phyloP scores from a whole-genome alignment of 192 early-diverging fungal genomes.

The Phlyctochytrium planicorne region DNA sequence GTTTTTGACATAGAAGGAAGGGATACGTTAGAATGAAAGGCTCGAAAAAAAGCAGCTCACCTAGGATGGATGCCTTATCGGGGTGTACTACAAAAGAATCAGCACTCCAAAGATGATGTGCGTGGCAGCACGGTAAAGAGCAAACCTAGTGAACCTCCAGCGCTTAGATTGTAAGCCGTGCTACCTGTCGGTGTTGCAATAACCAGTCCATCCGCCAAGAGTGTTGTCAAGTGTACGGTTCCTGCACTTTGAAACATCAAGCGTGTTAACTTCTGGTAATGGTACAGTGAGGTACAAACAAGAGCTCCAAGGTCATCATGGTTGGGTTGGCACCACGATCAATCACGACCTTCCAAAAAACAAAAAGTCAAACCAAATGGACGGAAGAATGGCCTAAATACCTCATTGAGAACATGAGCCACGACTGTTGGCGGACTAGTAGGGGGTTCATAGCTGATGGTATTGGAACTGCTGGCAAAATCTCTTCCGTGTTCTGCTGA shows the following conservation, averaged over 20 bases:
- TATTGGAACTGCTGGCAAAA: no score
- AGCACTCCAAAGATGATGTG: no score
- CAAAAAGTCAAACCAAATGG: slow-evolving; percentile 20
- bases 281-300: slow-evolving; percentile 87
- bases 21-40: no score
- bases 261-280: slow-evolving; percentile 75
- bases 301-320: slow-evolving; percentile 60
- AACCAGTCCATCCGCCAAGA: slow-evolving; percentile 94
- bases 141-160: slow-evolving; percentile 69
- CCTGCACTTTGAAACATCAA: slow-evolving; percentile 69
- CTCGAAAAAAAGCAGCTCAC: not conserved
- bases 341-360: slow-evolving; percentile 87
- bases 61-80: slow-evolving; percentile 44
- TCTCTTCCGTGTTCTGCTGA: slow-evolving; percentile 84
- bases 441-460: not conserved
- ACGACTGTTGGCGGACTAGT: slow-evolving; percentile 24
- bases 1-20: slow-evolving; percentile 8
- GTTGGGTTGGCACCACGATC: slow-evolving; percentile 62
- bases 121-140: not conserved
- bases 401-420: slow-evolving; percentile 91
- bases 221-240: slow-evolving; percentile 85
- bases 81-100: slow-evolving; percentile 86
- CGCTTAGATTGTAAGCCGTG: slow-evolving; percentile 68
- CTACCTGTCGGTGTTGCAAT: slow-evolving; percentile 90
- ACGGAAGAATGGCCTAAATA: slow-evolving; percentile 33